Base-by-base conservation (phyloP, 805 yeast species). In the Candida odintsovae region DNA sequence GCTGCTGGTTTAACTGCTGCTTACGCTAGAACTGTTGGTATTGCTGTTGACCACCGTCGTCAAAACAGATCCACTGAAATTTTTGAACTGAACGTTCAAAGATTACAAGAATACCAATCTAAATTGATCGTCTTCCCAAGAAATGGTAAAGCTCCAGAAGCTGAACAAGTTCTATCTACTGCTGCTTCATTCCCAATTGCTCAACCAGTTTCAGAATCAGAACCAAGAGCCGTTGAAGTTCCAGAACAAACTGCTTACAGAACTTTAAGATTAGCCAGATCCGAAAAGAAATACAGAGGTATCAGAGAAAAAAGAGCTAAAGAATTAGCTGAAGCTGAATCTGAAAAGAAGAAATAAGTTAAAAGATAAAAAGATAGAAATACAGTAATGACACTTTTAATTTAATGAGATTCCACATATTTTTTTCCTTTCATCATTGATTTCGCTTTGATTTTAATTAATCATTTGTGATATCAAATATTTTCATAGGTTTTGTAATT, bases 1-100 rank as follows among this genome's bases (percentile, higher is more conserved):
- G 97, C 97, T 71, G 97, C 88, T 71, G 97, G 96, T 69, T 81
- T 88, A 68, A 75, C 90, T 66, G 76, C 90, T 61, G 87, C 90
- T 75, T 89, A 88, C 78, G 99, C 99, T 71, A 90, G 96, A 85
- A 86, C 98, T 68, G 75, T 94, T 66, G 99, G 99, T 75, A 88
- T 94, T 68, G 89, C 99, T 65, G 98, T 92, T 69, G 99, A 94
- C 82, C 96, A 88, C 92, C 92, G 99, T 83, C 90, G 99, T 80
- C 92, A 85, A 73, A 94, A 94, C 95, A 90, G 88, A 81, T 83
- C 90, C 66, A 86, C 86, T 66, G 99, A 90, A 80, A 90, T 86
- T 69, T 88, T 90, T 65, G 94, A 92, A 71, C 76, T 80, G 64
- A 94, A 94, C 78, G 97, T 94, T 68, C 87, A 82, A 73, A 89